These are phyloP conservation scores for Fusarium buharicum DNA, from an alignment of 2,329 filamentous ascomycete species.

Conservation along the genomic window DNA sequence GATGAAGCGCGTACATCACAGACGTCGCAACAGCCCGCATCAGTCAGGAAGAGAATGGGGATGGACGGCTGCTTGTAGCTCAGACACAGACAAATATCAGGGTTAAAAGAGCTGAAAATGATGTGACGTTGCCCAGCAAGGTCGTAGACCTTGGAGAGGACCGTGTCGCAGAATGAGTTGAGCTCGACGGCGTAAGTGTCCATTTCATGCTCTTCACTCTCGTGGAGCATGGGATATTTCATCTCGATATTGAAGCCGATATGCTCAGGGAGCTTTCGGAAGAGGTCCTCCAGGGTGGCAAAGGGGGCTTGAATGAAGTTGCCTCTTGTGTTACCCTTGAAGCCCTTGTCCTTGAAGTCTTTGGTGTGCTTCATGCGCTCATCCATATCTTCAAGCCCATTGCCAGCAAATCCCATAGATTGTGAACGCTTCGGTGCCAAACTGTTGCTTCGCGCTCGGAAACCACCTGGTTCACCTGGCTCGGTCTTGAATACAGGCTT, in stretches of 20 bases:
- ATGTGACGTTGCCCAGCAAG: conserved; percentile 84
- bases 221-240: conserved; percentile 98
- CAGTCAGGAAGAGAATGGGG: conserved; percentile 92
- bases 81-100: conserved; percentile 92
- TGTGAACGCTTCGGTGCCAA: conserved; percentile 61
- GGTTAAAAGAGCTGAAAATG: conserved; percentile 97
- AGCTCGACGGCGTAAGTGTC: conserved; percentile 95
- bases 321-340: conserved; percentile 93
- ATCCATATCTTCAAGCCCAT: conserved; percentile 57
- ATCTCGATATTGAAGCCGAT: conserved; percentile 99
- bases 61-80: conserved; percentile 98
- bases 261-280: conserved; percentile 80
- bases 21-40: conserved; percentile 82
- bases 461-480: conserved; percentile 46
- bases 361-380: conserved; percentile 98
- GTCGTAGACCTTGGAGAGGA: conserved; percentile 90
- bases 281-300: conserved; percentile 93
- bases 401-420: conserved; percentile 64
- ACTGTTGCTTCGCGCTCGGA: conserved; percentile 52
- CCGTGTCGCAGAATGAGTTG: conserved; percentile 95
- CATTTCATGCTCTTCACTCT: conserved; percentile 96
- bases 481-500: conserved; percentile 49
- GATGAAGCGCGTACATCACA: conserved; percentile 91
- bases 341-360: conserved; percentile 93
- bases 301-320: conserved; percentile 97